These are phyloP conservation scores for Saxophila tyrrhenica DNA, from an alignment of 495 filamentous ascomycete species.

Conservation along the genomic window DNA sequence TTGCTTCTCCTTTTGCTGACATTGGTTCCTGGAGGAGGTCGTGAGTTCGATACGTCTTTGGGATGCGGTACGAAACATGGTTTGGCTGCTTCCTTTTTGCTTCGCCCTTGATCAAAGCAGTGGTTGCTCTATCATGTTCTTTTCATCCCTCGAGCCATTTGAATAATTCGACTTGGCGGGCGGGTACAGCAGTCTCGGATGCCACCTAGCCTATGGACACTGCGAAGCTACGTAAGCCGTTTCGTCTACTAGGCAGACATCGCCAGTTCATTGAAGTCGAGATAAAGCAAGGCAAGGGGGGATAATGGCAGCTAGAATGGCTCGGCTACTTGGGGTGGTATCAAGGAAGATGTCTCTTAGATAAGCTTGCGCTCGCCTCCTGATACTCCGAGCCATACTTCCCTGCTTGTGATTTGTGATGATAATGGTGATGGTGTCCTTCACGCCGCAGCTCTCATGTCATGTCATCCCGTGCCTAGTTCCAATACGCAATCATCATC, in stretches of 20 bases:
- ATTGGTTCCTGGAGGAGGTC: too few relatives aligned
- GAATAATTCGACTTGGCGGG: too few relatives aligned
- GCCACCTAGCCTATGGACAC: too few relatives aligned
- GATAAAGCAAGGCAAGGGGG: too few relatives aligned
- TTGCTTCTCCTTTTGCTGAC: background rate
- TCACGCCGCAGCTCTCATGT: background rate
- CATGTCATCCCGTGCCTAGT: background rate
- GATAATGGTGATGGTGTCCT: background rate
- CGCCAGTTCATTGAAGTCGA: too few relatives aligned
- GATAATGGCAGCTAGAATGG: background rate
- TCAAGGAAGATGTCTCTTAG: background rate
- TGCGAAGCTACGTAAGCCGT: too few relatives aligned
- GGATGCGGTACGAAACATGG: too few relatives aligned
- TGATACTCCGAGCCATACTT: background rate
- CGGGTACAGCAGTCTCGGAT: too few relatives aligned
- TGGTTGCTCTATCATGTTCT: too few relatives aligned
- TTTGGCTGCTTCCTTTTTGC: background rate
- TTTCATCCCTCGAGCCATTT: too few relatives aligned
- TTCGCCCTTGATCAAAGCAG: too few relatives aligned
- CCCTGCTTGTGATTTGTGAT: background rate
- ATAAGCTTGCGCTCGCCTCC: background rate
- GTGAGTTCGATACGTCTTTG: background rate
- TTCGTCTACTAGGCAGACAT: too few relatives aligned
- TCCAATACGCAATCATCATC: background rate
- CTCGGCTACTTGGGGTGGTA: background rate